Conservation (phyloP, 768 basidiomycete genomes). For the Hygrocybe coccinea region DNA sequence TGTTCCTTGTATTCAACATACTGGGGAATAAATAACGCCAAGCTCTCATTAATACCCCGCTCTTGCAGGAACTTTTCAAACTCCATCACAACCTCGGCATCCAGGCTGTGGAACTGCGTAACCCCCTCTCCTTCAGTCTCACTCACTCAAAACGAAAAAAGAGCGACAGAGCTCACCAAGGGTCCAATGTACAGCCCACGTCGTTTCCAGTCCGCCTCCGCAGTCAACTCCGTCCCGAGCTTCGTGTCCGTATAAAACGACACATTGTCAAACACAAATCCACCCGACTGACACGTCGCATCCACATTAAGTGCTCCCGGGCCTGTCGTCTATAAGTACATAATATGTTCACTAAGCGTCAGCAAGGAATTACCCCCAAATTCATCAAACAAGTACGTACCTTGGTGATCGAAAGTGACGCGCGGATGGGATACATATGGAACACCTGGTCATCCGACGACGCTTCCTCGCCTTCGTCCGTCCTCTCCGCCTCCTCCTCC, state of each 20-base stretch:
- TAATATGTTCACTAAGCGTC: background rate
- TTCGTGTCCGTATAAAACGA: conserved; percentile 74
- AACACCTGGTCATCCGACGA: conserved; percentile 25
- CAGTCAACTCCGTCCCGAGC: conserved; percentile 69
- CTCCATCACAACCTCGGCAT: conserved; percentile 80
- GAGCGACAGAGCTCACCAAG: conserved; percentile 43
- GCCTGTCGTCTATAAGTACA: conserved; percentile 36
- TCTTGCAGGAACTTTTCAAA: conserved; percentile 88
- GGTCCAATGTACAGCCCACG: conserved; percentile 91
- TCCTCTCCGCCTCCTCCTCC: conserved; percentile 34
- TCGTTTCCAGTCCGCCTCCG: conserved; percentile 92
- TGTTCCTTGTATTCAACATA: conserved; percentile 91
- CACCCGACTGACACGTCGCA: conserved; percentile 70
- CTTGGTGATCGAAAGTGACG: conserved; percentile 82
- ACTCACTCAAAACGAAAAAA: background rate
- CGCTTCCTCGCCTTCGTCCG: conserved; percentile 22
- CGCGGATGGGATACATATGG: conserved; percentile 66
- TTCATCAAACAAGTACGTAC: conserved; percentile 28
- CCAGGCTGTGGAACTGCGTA: conserved; percentile 81
- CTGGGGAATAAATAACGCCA: conserved; percentile 85
- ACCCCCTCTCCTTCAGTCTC: background rate
- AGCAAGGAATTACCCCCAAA: background rate
- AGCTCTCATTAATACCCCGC: conserved; percentile 77
- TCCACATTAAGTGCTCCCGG: conserved; percentile 75
- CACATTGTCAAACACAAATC: conserved; percentile 85